Percentiles rank a stretch among this genome's conserved stretches.
Evolutionary conservation across 192 early-diverging fungal genomes (phyloP).

Genomic region (Backusella mclennaniae): DNA sequence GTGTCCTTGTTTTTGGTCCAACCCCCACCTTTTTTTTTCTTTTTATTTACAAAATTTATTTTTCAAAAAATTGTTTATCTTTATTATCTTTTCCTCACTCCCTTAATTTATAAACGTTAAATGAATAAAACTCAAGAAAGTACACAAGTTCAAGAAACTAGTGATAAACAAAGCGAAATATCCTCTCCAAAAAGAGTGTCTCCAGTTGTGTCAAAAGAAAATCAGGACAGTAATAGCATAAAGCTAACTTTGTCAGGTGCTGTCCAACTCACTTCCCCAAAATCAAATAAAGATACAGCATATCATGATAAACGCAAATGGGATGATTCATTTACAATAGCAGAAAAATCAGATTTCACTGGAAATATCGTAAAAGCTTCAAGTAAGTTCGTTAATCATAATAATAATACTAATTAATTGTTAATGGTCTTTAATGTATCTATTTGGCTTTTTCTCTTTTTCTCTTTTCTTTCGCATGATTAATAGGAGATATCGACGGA

Average conservation of each 20-base stretch:
- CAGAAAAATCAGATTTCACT: neutral
- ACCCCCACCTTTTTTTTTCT: neutral
- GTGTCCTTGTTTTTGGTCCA: neutral
- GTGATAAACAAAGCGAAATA: neutral
- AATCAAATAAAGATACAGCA: neutral
- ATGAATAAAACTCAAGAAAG: neutral
- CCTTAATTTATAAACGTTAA: neutral
- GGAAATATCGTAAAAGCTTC: conserved; percentile 15
- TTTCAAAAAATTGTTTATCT: neutral
- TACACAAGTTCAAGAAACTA: neutral
- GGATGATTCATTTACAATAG: conserved; percentile 15
- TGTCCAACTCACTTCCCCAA: conserved; percentile 9
- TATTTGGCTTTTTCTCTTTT: neutral
- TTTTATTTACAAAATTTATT: conserved; percentile 1
- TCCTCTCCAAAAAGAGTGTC: neutral
- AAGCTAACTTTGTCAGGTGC: neutral
- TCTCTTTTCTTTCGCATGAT: neutral
- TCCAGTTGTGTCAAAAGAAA: neutral
- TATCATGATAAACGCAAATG: conserved; percentile 14
- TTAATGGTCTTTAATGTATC: neutral
- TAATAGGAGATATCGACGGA: conserved; percentile 2
- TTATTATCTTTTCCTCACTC: neutral
- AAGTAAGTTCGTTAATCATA: neutral
- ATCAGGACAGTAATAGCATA: neutral
- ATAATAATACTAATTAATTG: neutral